Evolutionary conservation across 2,329 filamentous ascomycete genomes (phyloP).

Genomic region (Paracamarosporium sp.): DNA sequence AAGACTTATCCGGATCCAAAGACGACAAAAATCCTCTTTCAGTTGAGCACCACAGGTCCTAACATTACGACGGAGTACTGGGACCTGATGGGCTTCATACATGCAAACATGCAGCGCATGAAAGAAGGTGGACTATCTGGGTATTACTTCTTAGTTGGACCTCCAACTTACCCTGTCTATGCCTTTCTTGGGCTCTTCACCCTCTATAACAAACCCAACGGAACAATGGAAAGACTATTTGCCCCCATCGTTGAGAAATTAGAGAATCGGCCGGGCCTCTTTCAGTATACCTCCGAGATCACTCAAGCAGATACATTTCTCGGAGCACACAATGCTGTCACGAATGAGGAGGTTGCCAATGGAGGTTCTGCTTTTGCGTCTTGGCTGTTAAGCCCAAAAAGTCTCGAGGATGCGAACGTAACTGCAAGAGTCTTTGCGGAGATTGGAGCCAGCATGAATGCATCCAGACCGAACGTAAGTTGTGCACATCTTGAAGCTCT

Average conservation of each 20-base stretch:
- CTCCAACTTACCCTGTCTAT: conserved; percentile 18
- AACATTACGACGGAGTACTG: conserved; percentile 24
- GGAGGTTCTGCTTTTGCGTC: conserved; percentile 28
- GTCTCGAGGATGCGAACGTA: conserved; percentile 18
- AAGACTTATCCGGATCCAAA: conserved; percentile 38
- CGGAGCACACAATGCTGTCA: conserved; percentile 4
- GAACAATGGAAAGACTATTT: conserved; percentile 24
- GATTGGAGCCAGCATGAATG: conserved; percentile 24
- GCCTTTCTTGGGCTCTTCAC: conserved; percentile 27
- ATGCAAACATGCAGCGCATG: conserved; percentile 28
- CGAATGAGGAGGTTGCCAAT: conserved; percentile 30
- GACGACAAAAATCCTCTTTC: conserved; percentile 23
- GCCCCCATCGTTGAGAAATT: conserved; percentile 24
- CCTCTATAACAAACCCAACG: conserved; percentile 28
- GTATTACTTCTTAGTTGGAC: conserved; percentile 32
- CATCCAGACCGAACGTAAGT: conserved; percentile 20
- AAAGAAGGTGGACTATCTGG: conserved; percentile 37
- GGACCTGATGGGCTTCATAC: conserved; percentile 26
- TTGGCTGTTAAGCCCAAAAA: conserved; percentile 25
- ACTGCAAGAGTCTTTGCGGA: conserved; percentile 21
- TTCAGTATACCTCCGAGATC: conserved; percentile 21
- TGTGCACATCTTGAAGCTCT: background rate
- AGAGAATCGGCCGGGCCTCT: conserved; percentile 5
- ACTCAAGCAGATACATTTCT: conserved; percentile 20
- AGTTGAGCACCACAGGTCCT: conserved; percentile 10